These are phyloP conservation scores for Epichloe typhina DNA, from an alignment of 2,329 filamentous ascomycete species.

Conservation along the genomic window DNA sequence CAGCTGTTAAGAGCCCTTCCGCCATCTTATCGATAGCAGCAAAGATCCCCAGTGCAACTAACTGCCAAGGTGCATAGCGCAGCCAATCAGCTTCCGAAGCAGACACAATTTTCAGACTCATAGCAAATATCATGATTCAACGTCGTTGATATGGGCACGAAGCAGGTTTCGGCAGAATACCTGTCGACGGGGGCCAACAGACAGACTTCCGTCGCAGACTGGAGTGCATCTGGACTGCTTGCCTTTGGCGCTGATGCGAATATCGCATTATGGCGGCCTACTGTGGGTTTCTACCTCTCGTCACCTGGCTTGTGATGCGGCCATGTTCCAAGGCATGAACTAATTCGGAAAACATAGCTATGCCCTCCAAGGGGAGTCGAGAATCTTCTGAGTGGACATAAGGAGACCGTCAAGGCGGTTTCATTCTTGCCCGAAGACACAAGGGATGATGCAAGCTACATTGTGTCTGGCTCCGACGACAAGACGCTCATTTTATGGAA, in stretches of 20 bases:
- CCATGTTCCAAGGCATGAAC: neutral
- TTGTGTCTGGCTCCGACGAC: conserved; percentile 76
- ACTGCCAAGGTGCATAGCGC: neutral
- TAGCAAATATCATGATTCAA: conserved; percentile 5
- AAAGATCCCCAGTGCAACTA: neutral
- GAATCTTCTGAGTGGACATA: conserved; percentile 60
- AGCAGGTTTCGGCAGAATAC: conserved; percentile 31
- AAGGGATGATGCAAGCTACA: conserved; percentile 34
- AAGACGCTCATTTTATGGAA: conserved; percentile 64
- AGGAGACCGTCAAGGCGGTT: conserved; percentile 68
- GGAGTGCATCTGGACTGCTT: conserved; percentile 60
- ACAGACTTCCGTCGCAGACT: conserved; percentile 81
- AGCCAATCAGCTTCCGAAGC: conserved; percentile 24
- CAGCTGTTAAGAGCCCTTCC: neutral
- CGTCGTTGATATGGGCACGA: conserved; percentile 15
- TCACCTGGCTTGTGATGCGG: neutral
- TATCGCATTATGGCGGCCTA: conserved; percentile 76
- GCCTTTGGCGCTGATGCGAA: conserved; percentile 85
- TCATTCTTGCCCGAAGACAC: conserved; percentile 52
- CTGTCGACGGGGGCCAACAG: conserved; percentile 78
- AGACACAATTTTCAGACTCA: conserved; percentile 23
- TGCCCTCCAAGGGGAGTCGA: conserved; percentile 42
- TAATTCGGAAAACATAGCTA: conserved; percentile 16
- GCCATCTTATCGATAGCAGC: conserved; percentile 2
- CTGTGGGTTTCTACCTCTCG: conserved; percentile 37